These are phyloP conservation scores for Bodo saltans DNA, from an alignment of 78 protist genomes.

Conservation along the genomic window DNA sequence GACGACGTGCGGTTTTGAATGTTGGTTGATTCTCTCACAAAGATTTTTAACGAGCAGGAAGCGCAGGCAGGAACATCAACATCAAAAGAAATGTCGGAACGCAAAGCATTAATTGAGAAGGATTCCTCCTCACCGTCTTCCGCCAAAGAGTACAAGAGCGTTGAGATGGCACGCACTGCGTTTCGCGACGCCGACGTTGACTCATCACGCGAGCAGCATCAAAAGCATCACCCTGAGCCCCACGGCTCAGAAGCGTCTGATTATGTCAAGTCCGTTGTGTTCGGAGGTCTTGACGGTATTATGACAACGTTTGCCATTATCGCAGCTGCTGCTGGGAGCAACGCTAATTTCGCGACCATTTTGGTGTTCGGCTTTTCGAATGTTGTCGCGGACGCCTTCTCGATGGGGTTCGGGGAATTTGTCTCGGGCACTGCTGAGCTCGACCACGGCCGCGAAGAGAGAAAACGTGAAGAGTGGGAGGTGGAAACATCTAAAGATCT, in stretches of 20 bases:
- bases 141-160: too few relatives aligned
- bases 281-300: constrained; percentile 82
- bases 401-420: constrained; percentile 81
- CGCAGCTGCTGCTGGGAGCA: constrained; percentile 60
- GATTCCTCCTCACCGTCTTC: too few relatives aligned
- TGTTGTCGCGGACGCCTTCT: constrained; percentile 70
- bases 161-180: too few relatives aligned
- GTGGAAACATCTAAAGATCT: not conserved
- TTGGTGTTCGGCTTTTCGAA: constrained; percentile 73
- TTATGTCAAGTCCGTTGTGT: constrained; percentile 55
- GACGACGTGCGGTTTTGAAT: too few relatives aligned
- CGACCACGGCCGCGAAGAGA: constrained; percentile 38
- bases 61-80: too few relatives aligned
- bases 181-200: too few relatives aligned
- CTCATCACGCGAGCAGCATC: too few relatives aligned
- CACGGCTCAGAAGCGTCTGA: constrained; percentile 44
- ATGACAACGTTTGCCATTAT: constrained; percentile 75
- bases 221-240: too few relatives aligned
- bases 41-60: too few relatives aligned
- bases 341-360: constrained; percentile 45
- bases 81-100: too few relatives aligned
- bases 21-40: too few relatives aligned
- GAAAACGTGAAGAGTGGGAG: constrained; percentile 55
- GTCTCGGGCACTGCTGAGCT: constrained; percentile 60
- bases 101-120: too few relatives aligned